These are phyloP conservation scores for Umbelopsis sp. DNA, from an alignment of 371 early-diverging fungal genomes.

Conservation along the genomic window DNA sequence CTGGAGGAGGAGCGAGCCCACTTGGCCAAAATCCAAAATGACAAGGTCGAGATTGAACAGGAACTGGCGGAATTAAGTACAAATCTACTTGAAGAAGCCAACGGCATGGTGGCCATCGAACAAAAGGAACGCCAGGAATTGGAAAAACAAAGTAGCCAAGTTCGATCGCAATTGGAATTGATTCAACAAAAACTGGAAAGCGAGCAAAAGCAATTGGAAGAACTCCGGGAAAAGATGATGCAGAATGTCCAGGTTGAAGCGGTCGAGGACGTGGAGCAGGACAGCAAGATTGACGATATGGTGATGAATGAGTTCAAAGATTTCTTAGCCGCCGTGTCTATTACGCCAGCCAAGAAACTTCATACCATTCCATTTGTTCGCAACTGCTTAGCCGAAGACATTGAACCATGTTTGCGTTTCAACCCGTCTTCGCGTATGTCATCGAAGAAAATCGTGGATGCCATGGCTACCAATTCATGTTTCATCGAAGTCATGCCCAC, in stretches of 20 bases:
- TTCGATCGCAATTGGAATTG: slow-evolving; percentile 57
- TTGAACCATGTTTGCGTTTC: slow-evolving; percentile 73
- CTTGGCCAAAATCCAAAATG: slow-evolving; percentile 86
- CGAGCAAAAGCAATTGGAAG: slow-evolving; percentile 27
- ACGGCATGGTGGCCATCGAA: slow-evolving; percentile 81
- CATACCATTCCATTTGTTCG: slow-evolving; percentile 28
- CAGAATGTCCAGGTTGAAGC: slow-evolving; percentile 3
- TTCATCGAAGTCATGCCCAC: slow-evolving; percentile 42
- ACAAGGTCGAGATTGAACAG: slow-evolving; percentile 55
- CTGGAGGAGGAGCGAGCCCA: slow-evolving; percentile 51
- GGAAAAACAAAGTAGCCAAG: slow-evolving; percentile 58
- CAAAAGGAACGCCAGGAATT: slow-evolving; percentile 59
- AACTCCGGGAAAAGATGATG: slow-evolving; percentile 31
- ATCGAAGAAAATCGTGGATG: slow-evolving; percentile 68
- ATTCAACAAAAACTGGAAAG: slow-evolving; percentile 24
- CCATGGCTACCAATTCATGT: slow-evolving; percentile 62
- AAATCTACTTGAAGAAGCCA: slow-evolving; percentile 87
- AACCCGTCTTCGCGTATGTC: slow-evolving; percentile 68
- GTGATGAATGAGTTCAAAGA: slow-evolving; percentile 27
- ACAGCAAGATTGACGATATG: slow-evolving; percentile 22
- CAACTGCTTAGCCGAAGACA: slow-evolving; percentile 63
- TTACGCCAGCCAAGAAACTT: slow-evolving; percentile 20
- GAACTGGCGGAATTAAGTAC: slow-evolving; percentile 4
- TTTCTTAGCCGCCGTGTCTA: slow-evolving; percentile 20
- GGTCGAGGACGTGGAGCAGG: neutral